Conservation (phyloP, 148 eudicot genomes). For the Pharnaceum exiguum region DNA sequence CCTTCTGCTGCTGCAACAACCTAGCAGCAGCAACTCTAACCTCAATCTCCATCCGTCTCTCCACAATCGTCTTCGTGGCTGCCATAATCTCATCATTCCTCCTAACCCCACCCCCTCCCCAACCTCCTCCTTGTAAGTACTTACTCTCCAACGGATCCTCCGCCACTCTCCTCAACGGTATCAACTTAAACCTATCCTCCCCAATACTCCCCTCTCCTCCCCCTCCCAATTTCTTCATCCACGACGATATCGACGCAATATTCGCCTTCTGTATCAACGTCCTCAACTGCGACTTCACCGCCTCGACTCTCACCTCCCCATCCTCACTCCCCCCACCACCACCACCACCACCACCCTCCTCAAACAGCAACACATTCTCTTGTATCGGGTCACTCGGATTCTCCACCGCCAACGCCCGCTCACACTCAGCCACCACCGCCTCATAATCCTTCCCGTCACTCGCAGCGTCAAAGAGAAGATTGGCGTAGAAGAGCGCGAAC, state of each 20-base stretch:
- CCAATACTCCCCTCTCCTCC: slow-evolving; percentile 50
- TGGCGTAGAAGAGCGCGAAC: slow-evolving; percentile 71
- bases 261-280: slow-evolving; percentile 62
- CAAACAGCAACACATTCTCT: slow-evolving; percentile 41
- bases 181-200: slow-evolving; percentile 67
- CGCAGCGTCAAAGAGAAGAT: slow-evolving; percentile 65
- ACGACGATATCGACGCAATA: slow-evolving; percentile 60
- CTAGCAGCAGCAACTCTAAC: slow-evolving; percentile 93
- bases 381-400: slow-evolving; percentile 79
- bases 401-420: slow-evolving; percentile 65
- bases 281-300: slow-evolving; percentile 51
- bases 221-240: slow-evolving; percentile 77
- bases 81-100: slow-evolving; percentile 83
- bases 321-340: too few relatives aligned
- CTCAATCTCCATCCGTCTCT: slow-evolving; percentile 87
- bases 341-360: too few relatives aligned
- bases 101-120: not conserved
- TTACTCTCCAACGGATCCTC: slow-evolving; percentile 85
- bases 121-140: slow-evolving; percentile 32
- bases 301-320: slow-evolving; percentile 46
- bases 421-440: slow-evolving; percentile 76
- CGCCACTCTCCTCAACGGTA: slow-evolving; percentile 48
- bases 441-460: slow-evolving; percentile 65
- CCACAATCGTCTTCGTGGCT: slow-evolving; percentile 79
- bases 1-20: too few relatives aligned